These are phyloP conservation scores for Calonectria pteridis DNA, from an alignment of 2,329 filamentous ascomycete genomes.

Conservation along the genomic window DNA sequence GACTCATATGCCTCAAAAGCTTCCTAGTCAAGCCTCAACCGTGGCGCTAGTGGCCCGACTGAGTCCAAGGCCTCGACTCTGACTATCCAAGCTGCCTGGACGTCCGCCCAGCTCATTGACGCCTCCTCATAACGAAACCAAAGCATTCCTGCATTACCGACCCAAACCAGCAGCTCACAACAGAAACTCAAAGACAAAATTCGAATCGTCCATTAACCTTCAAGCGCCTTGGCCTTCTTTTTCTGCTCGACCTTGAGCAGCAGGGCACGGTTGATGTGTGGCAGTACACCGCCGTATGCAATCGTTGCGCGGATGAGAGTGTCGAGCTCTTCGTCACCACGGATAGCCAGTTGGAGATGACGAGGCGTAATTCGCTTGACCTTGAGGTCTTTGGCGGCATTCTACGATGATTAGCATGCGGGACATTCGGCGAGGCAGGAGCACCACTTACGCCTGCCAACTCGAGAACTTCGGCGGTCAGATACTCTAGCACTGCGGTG, in stretches of 20 bases:
- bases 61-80: slow-evolving; percentile 8
- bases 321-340: slow-evolving; percentile 97
- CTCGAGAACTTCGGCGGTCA: slow-evolving; percentile 98
- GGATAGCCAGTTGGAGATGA: slow-evolving; percentile 97
- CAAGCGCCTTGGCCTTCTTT: slow-evolving; percentile 80
- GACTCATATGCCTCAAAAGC: slow-evolving; percentile 37
- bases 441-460: slow-evolving; percentile 81
- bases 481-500: slow-evolving; percentile 96
- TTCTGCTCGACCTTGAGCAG: slow-evolving; percentile 97
- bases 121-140: slow-evolving; percentile 42
- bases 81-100: slow-evolving; percentile 43
- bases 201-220: slow-evolving; percentile 51
- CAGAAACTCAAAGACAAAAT: slow-evolving; percentile 38
- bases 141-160: slow-evolving; percentile 46
- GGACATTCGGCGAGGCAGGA: background rate
- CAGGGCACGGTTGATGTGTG: slow-evolving; percentile 97
- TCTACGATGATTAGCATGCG: slow-evolving; percentile 62
- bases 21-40: slow-evolving; percentile 10
- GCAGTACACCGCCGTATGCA: slow-evolving; percentile 96
- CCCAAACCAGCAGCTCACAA: slow-evolving; percentile 43
- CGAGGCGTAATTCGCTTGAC: slow-evolving; percentile 99
- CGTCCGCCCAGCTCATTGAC: slow-evolving; percentile 36
- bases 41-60: background rate
- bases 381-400: slow-evolving; percentile 99
- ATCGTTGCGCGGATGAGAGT: slow-evolving; percentile 98